Evolutionary conservation across 441 rosid genomes (phyloP), one percentile per base, ranked within the genome.

Genomic region (Theobroma grandiflorum): DNA sequence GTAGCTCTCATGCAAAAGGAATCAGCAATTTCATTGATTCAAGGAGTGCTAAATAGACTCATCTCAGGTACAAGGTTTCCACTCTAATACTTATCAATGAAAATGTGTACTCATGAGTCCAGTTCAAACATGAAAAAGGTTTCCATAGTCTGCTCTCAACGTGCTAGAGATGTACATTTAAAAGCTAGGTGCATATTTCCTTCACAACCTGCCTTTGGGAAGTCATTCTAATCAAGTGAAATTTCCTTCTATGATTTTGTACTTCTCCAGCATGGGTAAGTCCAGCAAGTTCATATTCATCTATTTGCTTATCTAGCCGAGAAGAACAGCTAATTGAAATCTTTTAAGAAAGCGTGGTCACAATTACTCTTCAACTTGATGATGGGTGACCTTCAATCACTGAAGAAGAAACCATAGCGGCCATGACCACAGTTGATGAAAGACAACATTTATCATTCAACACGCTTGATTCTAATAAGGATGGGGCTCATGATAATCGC

Each of bases 211-310:
- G 6, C 35, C 10, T 53, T 53, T 22, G 38, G 10, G 15, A 37
- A 37, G 76, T 53, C 47, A 38, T 38, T n/a, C 33, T 35, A 72
- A 37, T n/a, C 31, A 53, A 72, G 76, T 53, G 49, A 37, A 72
- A 52, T 37, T 18, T 50, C 18, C 61, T 35, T 35, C 35, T 18
- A 35, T 15, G 61, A 31, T 72, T 55, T 72, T 14, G 61, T 37
- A 26, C 58, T 72, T 72, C 45, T 52, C 62, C 49, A 11, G 33
- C 9, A 72, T 18, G 47, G 37, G 43, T 53, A 52, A 53, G 14
- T 53, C 47, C 43, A 10, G 42, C 40, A 20, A 37, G 63, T 53
- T 72, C 47, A 35, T 72, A 59, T 52, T 52, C 75, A 35, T 52
- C 18, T 38, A 72, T 37, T 11, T n/a, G 9, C n/a, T 72, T 50